Evolutionary conservation across 805 yeast species (phyloP), one percentile per base, ranked within the genome.

Genomic region (Wickerhamiella siamensis): DNA sequence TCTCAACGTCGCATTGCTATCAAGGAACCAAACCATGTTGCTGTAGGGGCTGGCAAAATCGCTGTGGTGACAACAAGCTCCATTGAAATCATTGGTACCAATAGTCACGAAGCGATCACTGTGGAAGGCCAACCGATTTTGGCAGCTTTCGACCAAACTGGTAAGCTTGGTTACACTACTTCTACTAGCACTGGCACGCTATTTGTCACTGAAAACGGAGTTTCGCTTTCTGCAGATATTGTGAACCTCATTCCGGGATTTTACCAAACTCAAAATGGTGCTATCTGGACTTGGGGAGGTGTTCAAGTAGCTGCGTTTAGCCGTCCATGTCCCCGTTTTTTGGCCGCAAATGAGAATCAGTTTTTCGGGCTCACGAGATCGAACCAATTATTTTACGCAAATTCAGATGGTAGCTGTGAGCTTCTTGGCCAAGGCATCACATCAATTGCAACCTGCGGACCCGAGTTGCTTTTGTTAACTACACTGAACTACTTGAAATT

Each of bases 401-500:
- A 65, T 56, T 77, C 76, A 3, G 75, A 79, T 5, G 16, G 38
- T 2, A 26, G 38, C 3, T n/a, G 38, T 9, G 39, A 34, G 2
- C 19, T 49, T 5, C 9, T 44, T n/a, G 50, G 82, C 1, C 66
- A 74, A 3, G 84, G 88, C 12, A 87, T 83, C 12, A 87, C 97
- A 0, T 87, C 97, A 0, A 59, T 88, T 43, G 69, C 73, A 43
- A 61, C 80, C 10, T 76, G 94, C 0, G 40, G 35, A n/a, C n/a
- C 41, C 4, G 86, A 78, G 33, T 67, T 76, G 5, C 79, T 81
- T 53, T 62, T 88, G 12, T 59, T 83, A 22, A 91, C 98, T 0
- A 87, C 95, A 2, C 91, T 83, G 48, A 82, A 84, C 47, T 74
- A 75, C 47, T 66, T 91, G 46, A 79, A 84, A 56, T 84, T 88